Evolutionary conservation across 768 basidiomycete genomes (phyloP), one percentile per base, ranked within the genome.

Genomic region (Boletus reticulatus): DNA sequence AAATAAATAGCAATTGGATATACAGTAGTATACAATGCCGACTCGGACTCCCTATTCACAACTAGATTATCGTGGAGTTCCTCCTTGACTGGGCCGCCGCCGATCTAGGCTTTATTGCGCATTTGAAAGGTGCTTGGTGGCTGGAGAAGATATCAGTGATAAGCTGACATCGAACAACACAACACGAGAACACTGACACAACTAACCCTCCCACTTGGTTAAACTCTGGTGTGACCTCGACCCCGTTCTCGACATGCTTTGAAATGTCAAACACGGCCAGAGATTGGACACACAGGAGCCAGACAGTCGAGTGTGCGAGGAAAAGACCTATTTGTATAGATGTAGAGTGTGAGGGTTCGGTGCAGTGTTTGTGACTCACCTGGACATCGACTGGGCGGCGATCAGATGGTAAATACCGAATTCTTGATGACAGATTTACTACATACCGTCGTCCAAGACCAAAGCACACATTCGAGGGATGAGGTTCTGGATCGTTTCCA

Each of bases 221-320:
- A 46, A 76, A 73, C 52, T 79, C 77, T 4, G 80, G 79, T 0
- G 75, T 72, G 24, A 80, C 67, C 22, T 75, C 75, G 1, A 71
- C 60, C 1, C 78, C 78, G 22, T 77, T 69, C 49, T 73, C 74
- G 1, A 77, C 60, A 0, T 60, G 67, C 42, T 76, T 78, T 17
- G 67, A 64, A 20, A 81, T 72, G 27, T 78, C 62, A 43, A 82
- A 78, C 14, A 71, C 73, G 0, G 79, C 75, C 10, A 38, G 37
- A 6, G 76, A 71, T 54, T 63, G 72, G 0, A 69, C 70, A 5
- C 58, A 55, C 43, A 51, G 36, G 9, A 65, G 49, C 66, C 65
- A 74, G 29, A 73, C 31, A 7, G 63, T 53, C 5, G 62, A 56
- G 39, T 67, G 55, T 5, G 62, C 65, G 10, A 75, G 60, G 48